Conservation (phyloP, 352 stramenopile genomes). For the Pythium biforme region DNA sequence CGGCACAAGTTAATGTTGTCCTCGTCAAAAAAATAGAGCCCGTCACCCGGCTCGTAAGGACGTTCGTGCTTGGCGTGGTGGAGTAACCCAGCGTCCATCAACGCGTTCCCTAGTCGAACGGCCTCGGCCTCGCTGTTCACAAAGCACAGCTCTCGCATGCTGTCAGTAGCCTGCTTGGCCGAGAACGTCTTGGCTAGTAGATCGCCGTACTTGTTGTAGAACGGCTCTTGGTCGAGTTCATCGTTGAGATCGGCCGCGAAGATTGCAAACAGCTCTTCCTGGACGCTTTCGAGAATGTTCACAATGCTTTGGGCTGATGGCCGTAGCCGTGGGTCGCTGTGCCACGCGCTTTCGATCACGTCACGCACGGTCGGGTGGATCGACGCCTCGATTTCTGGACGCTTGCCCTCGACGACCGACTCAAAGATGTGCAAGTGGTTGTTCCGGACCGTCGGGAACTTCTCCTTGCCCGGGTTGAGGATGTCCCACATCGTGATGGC, state of each 20-base stretch:
- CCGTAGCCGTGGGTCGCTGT: conserved; percentile 21
- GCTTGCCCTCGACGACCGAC: conserved; percentile 39
- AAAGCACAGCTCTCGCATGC: conserved; percentile 24
- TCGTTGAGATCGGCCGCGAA: conserved; percentile 23
- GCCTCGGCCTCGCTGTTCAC: conserved; percentile 26
- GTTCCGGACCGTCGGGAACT: conserved; percentile 39
- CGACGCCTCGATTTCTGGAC: conserved; percentile 24
- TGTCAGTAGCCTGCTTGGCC: conserved; percentile 13
- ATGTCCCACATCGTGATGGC: conserved; percentile 81
- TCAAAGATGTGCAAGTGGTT: conserved; percentile 56
- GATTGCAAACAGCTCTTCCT: conserved; percentile 24
- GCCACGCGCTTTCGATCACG: conserved; percentile 31
- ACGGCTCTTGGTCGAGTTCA: conserved; percentile 12
- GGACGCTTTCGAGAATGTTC: conserved; percentile 23
- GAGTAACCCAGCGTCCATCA: conserved; percentile 34
- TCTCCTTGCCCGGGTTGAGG: conserved; percentile 45
- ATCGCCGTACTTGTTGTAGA: conserved; percentile 16
- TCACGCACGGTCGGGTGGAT: conserved; percentile 22
- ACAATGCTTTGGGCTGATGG: conserved; percentile 30
- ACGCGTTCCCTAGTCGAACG: conserved; percentile 30
- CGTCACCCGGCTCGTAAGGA: conserved; percentile 13
- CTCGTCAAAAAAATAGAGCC: conserved; percentile 28
- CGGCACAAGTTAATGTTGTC: conserved; percentile 28
- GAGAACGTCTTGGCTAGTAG: conserved; percentile 15
- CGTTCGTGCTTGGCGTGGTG: conserved; percentile 34